Conservation (phyloP, 1,139 yeast genomes). For the Pneumocystis murina region DNA sequence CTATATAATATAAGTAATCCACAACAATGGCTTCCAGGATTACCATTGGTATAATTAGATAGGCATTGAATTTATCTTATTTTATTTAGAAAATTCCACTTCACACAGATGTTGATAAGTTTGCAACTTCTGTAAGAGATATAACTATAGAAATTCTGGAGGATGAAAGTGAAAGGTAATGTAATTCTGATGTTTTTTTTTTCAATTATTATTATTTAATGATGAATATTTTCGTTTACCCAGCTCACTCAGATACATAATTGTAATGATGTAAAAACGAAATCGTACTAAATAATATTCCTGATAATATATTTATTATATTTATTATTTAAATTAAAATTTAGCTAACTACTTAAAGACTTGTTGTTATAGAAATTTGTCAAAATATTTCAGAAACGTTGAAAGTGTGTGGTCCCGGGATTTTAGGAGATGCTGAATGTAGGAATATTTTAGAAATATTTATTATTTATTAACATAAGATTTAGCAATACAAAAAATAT, state of each 20-base stretch:
- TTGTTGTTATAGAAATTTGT: constrained; percentile 53
- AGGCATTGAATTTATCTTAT: constrained; percentile 25
- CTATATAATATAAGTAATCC: constrained; percentile 36
- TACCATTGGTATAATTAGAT: constrained; percentile 48
- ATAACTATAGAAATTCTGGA: constrained; percentile 48
- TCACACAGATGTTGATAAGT: constrained; percentile 33
- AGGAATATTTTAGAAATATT: background rate
- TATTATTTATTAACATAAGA: background rate
- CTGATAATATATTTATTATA: background rate
- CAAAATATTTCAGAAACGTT: constrained; percentile 62
- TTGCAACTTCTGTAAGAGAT: constrained; percentile 52
- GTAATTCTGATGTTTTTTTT: background rate
- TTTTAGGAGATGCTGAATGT: constrained; percentile 35
- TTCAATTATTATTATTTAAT: background rate
- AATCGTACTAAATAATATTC: background rate
- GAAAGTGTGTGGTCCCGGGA: constrained; percentile 54
- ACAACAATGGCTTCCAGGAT: constrained; percentile 52
- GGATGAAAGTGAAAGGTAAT: constrained; percentile 55
- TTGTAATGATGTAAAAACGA: constrained; percentile 5
- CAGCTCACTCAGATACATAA: constrained; percentile 25
- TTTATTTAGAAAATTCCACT: constrained; percentile 14
- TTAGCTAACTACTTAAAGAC: background rate
- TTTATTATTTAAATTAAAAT: background rate
- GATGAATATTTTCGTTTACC: constrained; percentile 17
- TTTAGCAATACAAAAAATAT: constrained; percentile 39